Evolutionary conservation across 2,329 filamentous ascomycete species (phyloP), one percentile per base, ranked within the genome.

Genomic region (Cladophialophora psammophila): DNA sequence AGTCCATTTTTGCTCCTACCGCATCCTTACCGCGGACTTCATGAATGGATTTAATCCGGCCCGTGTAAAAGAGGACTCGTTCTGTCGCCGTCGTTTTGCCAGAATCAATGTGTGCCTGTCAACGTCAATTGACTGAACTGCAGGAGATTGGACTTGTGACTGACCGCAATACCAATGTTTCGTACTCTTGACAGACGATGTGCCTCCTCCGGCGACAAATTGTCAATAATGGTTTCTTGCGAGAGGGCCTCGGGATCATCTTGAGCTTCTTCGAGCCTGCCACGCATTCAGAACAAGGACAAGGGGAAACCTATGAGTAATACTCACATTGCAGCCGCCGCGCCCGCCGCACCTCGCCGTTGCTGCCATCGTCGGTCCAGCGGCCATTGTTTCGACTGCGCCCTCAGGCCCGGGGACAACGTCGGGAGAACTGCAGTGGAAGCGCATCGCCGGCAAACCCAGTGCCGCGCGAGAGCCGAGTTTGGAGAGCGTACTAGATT

Each of bases 1-100:
- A 97, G 84, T 99, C 95, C 95, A 99, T 99, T 84, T 99, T 99
- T 68, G 95, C 95, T 72, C 95, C 95, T 48, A 97, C 93, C 40
- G 91, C 88, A 85, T 99, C 95, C 77, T 94, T 94, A 67, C 93
- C 93, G 76, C 95, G 88, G 52, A 99, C 95, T 82, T 99, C 95
- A 83, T 99, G 95, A 75, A 99, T 98, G 36, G 92, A 87, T 78
- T 96, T 96, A 82, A 97, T 97, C 77, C 95, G 91, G 72, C 95
- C 95, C 63, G 95, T 98, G 81, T 99, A 99, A 86, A 94, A 99
- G 65, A 99, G 90, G 53, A 99, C 93, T 79, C 95, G 91, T 82
- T 99, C 95, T 64, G 94, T 98, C 69, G 89, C 92, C 42, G 95
- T 99, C 40, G 95, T 99, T 83, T 99, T 99, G 75, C 95, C 95